phyloP scores from a whole-genome alignment of 805 yeast species.

The Barnettozyma botsteinii region DNA sequence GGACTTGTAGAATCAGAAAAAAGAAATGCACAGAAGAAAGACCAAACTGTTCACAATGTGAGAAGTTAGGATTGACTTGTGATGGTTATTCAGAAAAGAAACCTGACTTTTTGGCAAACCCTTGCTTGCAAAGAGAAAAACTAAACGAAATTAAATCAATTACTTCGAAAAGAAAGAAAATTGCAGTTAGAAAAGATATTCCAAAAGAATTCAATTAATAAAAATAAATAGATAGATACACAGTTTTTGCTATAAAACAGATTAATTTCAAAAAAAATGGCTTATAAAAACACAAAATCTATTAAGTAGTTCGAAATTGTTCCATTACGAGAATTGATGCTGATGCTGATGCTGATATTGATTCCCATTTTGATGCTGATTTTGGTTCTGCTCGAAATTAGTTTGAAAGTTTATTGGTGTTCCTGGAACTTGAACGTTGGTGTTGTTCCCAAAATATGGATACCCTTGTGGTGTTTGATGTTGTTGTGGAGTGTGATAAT shows the following conservation, averaged over 20 bases:
- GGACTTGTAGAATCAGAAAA: constrained; percentile 73
- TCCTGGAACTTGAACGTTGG: constrained; percentile 9
- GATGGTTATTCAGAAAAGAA: constrained; percentile 45
- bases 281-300: no score
- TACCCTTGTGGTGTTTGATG: background rate
- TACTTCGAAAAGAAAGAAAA: constrained; percentile 36
- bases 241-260: no score
- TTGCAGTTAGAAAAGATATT: constrained; percentile 28
- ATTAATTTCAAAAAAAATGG: no score
- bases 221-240: no score
- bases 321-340: background rate
- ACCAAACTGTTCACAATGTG: constrained; percentile 57
- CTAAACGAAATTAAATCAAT: constrained; percentile 45
- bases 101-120: constrained; percentile 50
- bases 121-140: constrained; percentile 36
- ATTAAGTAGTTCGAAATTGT: no score
- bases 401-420: constrained; percentile 5
- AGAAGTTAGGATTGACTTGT: constrained; percentile 49
- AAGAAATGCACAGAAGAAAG: constrained; percentile 65
- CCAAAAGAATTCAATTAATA: background rate
- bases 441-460: background rate
- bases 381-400: background rate
- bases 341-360: no score
- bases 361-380: no score
- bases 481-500: constrained; percentile 3